These are phyloP conservation scores for Evernia prunastri DNA, from an alignment of 495 filamentous ascomycete genomes.

Conservation along the genomic window DNA sequence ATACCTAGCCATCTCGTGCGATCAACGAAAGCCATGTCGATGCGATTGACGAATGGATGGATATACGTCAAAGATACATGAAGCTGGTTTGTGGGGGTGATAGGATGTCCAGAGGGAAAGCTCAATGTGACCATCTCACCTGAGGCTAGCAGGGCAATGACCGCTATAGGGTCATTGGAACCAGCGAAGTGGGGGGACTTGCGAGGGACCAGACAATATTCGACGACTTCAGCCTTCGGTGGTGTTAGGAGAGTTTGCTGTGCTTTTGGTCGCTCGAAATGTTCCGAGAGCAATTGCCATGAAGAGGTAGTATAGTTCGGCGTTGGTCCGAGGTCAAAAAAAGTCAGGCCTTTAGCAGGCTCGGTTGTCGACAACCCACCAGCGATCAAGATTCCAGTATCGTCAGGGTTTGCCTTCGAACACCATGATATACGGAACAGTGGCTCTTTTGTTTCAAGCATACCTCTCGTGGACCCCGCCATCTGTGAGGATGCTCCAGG, in stretches of 20 bases:
- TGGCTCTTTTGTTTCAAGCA: constrained; percentile 57
- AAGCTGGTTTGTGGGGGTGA: constrained; percentile 84
- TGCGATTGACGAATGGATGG: constrained; percentile 76
- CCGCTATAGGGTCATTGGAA: constrained; percentile 79
- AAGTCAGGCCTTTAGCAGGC: constrained; percentile 67
- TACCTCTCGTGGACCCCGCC: constrained; percentile 35
- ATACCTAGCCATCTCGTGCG: constrained; percentile 84
- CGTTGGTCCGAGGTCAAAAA: constrained; percentile 81
- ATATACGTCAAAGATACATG: constrained; percentile 76
- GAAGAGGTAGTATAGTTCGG: constrained; percentile 86
- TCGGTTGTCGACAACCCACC: constrained; percentile 64
- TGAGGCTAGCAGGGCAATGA: constrained; percentile 70
- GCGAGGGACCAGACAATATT: constrained; percentile 78
- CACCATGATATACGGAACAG: constrained; percentile 81
- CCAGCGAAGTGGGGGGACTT: constrained; percentile 78
- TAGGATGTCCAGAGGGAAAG: constrained; percentile 85
- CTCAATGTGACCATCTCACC: constrained; percentile 84
- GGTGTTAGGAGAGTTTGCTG: constrained; percentile 69
- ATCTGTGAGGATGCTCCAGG: constrained; percentile 44
- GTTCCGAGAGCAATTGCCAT: constrained; percentile 70
- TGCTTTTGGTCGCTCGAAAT: constrained; percentile 66
- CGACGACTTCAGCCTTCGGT: constrained; percentile 66
- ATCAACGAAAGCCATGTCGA: constrained; percentile 60
- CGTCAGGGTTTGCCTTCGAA: constrained; percentile 82
- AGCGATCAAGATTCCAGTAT: constrained; percentile 81